A percentile compares a stretch with the other conserved stretches of the same genome.
These are phyloP conservation scores for Isatis lusitanica DNA, from an alignment of 441 rosid genomes.

Conservation along the genomic window DNA sequence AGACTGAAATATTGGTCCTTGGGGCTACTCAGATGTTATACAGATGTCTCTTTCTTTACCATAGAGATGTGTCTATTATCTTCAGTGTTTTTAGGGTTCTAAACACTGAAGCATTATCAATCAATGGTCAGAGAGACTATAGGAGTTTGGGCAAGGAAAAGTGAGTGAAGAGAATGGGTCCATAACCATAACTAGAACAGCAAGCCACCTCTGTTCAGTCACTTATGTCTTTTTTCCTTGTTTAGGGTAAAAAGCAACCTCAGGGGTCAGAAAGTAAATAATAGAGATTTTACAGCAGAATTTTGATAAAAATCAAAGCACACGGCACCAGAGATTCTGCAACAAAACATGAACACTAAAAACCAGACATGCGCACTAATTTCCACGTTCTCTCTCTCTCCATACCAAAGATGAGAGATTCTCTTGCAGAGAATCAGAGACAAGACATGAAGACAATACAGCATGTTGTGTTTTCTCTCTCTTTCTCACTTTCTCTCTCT, in stretches of 20 bases:
- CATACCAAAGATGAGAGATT: slow-evolving; percentile 14
- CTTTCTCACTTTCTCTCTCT: neutral
- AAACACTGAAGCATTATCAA: slow-evolving; percentile 18
- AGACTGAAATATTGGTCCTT: slow-evolving; percentile 1
- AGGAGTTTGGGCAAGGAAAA: slow-evolving; percentile 3
- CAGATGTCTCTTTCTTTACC: neutral
- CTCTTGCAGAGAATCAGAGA: slow-evolving; percentile 12
- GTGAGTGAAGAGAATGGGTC: slow-evolving; percentile 27
- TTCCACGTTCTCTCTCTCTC: neutral
- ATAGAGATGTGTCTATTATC: neutral
- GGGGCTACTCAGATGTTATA: neutral
- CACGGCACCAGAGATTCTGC: slow-evolving; percentile 33
- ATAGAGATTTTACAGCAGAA: slow-evolving; percentile 15
- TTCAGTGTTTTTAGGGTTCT: slow-evolving; percentile 7
- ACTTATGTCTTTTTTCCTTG: slow-evolving; percentile 15
- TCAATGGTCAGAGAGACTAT: slow-evolving; percentile 22
- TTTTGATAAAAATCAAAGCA: slow-evolving; percentile 21
- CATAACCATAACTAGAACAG: slow-evolving; percentile 31
- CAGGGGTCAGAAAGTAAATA: slow-evolving; percentile 12
- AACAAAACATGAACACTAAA: slow-evolving; percentile 19
- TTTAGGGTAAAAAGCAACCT: slow-evolving; percentile 31
- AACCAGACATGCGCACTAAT: slow-evolving; percentile 19
- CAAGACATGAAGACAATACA: slow-evolving; percentile 7
- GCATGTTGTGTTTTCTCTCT: neutral
- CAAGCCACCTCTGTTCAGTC: slow-evolving; percentile 32